phyloP scores from a whole-genome alignment of 495 filamentous ascomycete genomes.

The Talaromyces proteolyticus region DNA sequence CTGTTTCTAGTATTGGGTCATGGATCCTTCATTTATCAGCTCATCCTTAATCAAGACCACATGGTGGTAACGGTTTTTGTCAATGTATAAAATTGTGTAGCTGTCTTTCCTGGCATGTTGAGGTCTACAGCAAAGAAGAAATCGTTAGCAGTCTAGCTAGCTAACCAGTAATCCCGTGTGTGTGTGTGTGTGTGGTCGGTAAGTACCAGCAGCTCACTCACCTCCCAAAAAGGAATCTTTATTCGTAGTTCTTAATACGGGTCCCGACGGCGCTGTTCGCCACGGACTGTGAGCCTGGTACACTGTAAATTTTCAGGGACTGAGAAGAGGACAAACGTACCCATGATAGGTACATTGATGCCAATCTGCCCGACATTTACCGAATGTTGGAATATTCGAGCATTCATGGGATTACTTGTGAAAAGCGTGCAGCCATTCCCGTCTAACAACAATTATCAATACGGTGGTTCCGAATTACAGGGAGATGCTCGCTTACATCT shows the following conservation, averaged over 20 bases:
- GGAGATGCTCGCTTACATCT: conserved; percentile 14
- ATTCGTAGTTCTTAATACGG: conserved; percentile 20
- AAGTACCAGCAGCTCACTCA: conserved; percentile 3
- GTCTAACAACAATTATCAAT: conserved; percentile 9
- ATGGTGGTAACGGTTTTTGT: background rate
- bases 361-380: conserved; percentile 25
- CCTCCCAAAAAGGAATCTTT: conserved; percentile 23
- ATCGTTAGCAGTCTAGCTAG: background rate
- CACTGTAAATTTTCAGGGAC: background rate
- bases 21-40: background rate
- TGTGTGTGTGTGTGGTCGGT: background rate
- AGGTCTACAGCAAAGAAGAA: conserved; percentile 11
- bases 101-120: conserved; percentile 20
- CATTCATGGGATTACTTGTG: conserved; percentile 21
- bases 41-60: background rate
- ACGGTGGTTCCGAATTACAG: background rate
- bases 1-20: no score
- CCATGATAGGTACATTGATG: conserved; percentile 23
- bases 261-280: conserved; percentile 17
- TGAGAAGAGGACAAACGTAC: conserved; percentile 2
- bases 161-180: no score
- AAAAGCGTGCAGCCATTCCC: conserved; percentile 23
- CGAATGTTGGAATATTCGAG: conserved; percentile 16
- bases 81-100: background rate
- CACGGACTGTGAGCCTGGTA: background rate